phyloP scores from a whole-genome alignment of 495 filamentous ascomycete genomes.

The Penicillium longicatenatum region DNA sequence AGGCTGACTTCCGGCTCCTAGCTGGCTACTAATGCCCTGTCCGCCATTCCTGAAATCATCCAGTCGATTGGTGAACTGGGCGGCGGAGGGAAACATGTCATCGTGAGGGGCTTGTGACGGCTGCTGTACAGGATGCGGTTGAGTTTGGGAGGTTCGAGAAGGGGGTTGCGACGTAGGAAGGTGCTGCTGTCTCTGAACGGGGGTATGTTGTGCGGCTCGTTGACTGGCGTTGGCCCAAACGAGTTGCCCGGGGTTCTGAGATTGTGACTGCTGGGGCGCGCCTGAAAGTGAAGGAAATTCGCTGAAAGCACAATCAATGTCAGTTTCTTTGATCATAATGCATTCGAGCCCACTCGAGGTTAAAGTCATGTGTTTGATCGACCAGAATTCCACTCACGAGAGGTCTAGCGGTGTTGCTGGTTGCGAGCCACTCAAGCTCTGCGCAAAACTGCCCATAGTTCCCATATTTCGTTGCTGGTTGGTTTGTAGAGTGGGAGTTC shows the following conservation, averaged over 20 bases:
- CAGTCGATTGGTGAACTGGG: constrained; percentile 56
- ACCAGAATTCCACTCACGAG: constrained; percentile 62
- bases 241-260: constrained; percentile 56
- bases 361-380: background rate
- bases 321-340: constrained; percentile 14
- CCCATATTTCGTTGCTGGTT: constrained; percentile 63
- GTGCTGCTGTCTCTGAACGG: constrained; percentile 67
- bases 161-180: constrained; percentile 51
- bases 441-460: constrained; percentile 73
- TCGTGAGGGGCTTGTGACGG: constrained; percentile 60
- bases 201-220: constrained; percentile 58
- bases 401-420: constrained; percentile 73
- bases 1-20: constrained; percentile 56
- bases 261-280: constrained; percentile 63
- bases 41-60: constrained; percentile 61
- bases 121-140: constrained; percentile 57
- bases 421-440: constrained; percentile 77
- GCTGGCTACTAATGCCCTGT: constrained; percentile 62
- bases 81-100: constrained; percentile 50
- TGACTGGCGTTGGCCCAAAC: constrained; percentile 70
- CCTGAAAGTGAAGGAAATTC: constrained; percentile 85
- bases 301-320: constrained; percentile 42
- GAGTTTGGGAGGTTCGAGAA: constrained; percentile 52
- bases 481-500: constrained; percentile 58
- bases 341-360: background rate